These are phyloP conservation scores for Aspergillus campestris DNA, from an alignment of 495 filamentous ascomycete genomes.

Conservation along the genomic window DNA sequence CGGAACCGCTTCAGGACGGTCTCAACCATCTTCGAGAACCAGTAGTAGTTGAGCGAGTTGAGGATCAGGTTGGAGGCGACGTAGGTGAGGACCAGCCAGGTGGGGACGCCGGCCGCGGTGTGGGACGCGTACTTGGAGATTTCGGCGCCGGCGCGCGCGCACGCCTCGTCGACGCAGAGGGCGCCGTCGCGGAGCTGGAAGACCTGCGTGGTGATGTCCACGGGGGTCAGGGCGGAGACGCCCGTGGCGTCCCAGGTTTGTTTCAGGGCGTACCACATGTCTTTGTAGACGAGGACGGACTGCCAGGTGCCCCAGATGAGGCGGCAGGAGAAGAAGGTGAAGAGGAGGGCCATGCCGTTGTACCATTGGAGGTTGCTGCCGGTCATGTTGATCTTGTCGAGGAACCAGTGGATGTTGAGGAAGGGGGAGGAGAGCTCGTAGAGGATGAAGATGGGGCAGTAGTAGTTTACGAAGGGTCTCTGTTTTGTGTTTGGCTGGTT, in stretches of 20 bases:
- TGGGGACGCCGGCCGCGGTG: slow-evolving; percentile 47
- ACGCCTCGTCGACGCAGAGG: slow-evolving; percentile 27
- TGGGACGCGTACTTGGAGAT: slow-evolving; percentile 46
- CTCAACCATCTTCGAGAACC: slow-evolving; percentile 96
- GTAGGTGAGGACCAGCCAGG: slow-evolving; percentile 75
- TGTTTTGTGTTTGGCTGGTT: slow-evolving; percentile 22
- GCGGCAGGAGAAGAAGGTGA: slow-evolving; percentile 79
- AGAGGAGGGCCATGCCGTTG: slow-evolving; percentile 62
- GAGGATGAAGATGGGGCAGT: slow-evolving; percentile 84
- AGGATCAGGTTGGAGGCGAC: slow-evolving; percentile 68
- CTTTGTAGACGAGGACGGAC: slow-evolving; percentile 63
- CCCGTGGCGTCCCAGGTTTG: slow-evolving; percentile 29
- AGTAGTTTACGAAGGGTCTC: slow-evolving; percentile 92
- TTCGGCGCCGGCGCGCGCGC: slow-evolving; percentile 31
- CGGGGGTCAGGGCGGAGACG: slow-evolving; percentile 17
- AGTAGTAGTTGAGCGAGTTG: slow-evolving; percentile 86
- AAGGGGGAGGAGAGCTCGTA: slow-evolving; percentile 95
- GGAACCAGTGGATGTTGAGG: slow-evolving; percentile 99
- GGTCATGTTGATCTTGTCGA: slow-evolving; percentile 93
- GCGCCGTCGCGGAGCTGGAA: slow-evolving; percentile 26
- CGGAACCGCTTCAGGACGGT: slow-evolving; percentile 84
- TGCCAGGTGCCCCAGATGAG: slow-evolving; percentile 89
- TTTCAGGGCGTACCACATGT: slow-evolving; percentile 63
- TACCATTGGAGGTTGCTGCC: slow-evolving; percentile 74
- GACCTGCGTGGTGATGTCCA: slow-evolving; percentile 27